Evolutionary conservation across 371 early-diverging fungal species (phyloP), one percentile per base, ranked within the genome.

Genomic region (Mortierella polycephala): DNA sequence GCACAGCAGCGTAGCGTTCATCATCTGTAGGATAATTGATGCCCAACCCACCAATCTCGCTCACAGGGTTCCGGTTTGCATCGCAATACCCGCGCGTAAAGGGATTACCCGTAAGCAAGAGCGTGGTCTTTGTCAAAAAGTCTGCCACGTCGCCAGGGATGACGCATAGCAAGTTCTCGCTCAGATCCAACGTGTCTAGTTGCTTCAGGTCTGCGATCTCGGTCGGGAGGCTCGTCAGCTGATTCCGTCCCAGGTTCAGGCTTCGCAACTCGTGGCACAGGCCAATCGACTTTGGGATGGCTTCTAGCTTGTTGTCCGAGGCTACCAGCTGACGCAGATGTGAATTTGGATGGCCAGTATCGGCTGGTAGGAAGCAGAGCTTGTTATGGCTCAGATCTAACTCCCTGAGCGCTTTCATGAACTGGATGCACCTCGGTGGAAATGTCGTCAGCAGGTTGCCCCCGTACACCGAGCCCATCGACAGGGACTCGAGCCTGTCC

Each of bases 101-200:
- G 2, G 91, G 91, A 53, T 90, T 90, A 10, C 89, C 89, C 12
- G 88, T 88, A 45, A 90, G 84, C 45, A 89, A 65, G 13, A 90
- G 67, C 0, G 87, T 86, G 0, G 87, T 85, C 16, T 81, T 83
- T 51, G 70, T 68, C 88, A 90, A 83, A 21, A 84, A 84, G 46
- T 88, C 86, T 9, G 86, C 73, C 9, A 90, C 84, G 55, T 89
- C 89, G 7, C 83, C 85, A 37, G 91, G 91, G 64, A 90, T 83
- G 52, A 89, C 85, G 54, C 89, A 90, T 4, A 92, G 51, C 1
- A 85, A 52, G 66, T 92, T 92, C 57, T 85, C 86, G 46, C 86
- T 85, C 37, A 92, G 65, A 73, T 92, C 91, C 14, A 91, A 81
- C 3, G 88, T 70, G 46, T 90, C 87, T 7, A 92, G 81, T 13